A percentile compares a stretch with the other conserved stretches of the same genome.
phyloP scores from a whole-genome alignment of 768 basidiomycete species.

The Pholiota molesta region DNA sequence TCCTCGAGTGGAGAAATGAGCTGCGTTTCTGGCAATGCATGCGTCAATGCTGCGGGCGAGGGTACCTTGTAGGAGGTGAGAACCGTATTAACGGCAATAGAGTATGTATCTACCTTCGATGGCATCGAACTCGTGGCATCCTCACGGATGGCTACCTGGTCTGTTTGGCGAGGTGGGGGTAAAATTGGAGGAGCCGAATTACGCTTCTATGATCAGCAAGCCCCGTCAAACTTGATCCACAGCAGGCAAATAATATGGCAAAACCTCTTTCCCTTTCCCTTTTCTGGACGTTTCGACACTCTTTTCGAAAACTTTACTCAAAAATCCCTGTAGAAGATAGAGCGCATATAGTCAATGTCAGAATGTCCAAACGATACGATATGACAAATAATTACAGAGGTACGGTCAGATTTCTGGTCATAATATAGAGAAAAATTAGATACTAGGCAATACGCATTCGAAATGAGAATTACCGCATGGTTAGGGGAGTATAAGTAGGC shows the following conservation, averaged over 20 bases:
- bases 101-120: background rate
- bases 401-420: background rate
- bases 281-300: background rate
- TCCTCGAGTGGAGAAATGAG: background rate
- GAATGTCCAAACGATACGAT: background rate
- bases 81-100: background rate
- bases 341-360: background rate
- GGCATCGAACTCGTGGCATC: background rate
- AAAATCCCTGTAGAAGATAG: background rate
- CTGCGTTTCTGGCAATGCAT: background rate
- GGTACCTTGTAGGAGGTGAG: background rate
- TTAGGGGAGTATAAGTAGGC: background rate
- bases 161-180: slow-evolving; percentile 11
- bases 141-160: background rate
- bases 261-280: background rate
- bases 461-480: background rate
- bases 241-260: background rate
- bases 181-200: slow-evolving; percentile 23
- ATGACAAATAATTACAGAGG: background rate
- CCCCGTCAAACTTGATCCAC: background rate
- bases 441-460: background rate
- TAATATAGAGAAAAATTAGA: background rate
- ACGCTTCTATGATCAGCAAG: slow-evolving; percentile 15
- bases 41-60: background rate
- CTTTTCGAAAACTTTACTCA: background rate